Evolutionary conservation across 2,329 filamentous ascomycete species (phyloP).

Genomic region (Ceratocystis destructans): DNA sequence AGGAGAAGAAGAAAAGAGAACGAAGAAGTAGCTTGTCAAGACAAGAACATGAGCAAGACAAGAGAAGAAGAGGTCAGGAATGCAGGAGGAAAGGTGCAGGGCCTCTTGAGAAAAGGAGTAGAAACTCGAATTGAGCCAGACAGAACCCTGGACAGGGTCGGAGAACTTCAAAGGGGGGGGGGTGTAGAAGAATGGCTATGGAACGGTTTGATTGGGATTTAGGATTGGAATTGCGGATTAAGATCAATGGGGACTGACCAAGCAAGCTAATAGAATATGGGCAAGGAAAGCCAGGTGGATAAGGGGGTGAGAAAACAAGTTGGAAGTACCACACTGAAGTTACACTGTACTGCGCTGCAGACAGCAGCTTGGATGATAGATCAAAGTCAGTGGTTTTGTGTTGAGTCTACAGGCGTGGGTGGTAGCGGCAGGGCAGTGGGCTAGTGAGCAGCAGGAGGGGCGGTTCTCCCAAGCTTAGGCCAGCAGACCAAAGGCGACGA

Average conservation of each 20-base stretch:
- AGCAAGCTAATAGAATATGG: slow-evolving; percentile 14
- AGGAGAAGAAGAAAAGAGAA: slow-evolving; percentile 17
- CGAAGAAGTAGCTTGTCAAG: slow-evolving; percentile 12
- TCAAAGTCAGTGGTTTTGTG: not conserved
- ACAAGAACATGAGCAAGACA: slow-evolving; percentile 10
- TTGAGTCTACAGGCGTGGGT: not conserved
- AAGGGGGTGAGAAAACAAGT: not conserved
- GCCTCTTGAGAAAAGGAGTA: slow-evolving; percentile 19
- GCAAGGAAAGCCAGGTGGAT: slow-evolving; percentile 3
- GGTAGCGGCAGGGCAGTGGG: not conserved
- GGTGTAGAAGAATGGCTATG: slow-evolving; percentile 4
- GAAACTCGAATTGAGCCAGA: not conserved
- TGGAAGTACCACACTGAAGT: not conserved
- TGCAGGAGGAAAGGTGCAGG: slow-evolving; percentile 16
- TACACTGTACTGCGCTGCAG: not conserved
- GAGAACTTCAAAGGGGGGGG: not conserved
- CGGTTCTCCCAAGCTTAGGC: not conserved
- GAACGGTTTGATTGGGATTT: slow-evolving; percentile 17
- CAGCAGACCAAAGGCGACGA: slow-evolving; percentile 1
- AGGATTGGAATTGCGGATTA: slow-evolving; percentile 14
- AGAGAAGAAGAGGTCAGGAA: slow-evolving; percentile 11
- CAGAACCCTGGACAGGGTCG: slow-evolving; percentile 6
- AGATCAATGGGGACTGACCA: slow-evolving; percentile 16
- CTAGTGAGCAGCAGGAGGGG: not conserved
- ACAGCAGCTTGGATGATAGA: not conserved